Conservation (phyloP, 768 basidiomycete species). For the Suillus ampliporus region DNA sequence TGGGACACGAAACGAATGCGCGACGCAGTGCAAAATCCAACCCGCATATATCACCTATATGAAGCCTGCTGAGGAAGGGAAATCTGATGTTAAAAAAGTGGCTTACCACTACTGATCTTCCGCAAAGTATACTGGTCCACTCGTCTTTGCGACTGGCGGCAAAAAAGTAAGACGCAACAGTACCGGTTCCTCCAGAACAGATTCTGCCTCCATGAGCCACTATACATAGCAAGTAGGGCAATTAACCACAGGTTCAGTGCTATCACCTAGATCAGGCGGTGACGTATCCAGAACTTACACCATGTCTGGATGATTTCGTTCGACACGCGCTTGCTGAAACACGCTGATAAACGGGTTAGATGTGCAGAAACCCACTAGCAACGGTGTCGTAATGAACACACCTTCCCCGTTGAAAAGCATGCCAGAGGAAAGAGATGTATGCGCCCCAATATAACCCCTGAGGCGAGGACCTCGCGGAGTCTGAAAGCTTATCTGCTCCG, state of each 20-base stretch:
- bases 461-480: neutral
- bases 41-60: constrained; percentile 35
- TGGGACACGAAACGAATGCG: constrained; percentile 30
- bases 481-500: neutral
- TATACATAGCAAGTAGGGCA: constrained; percentile 12
- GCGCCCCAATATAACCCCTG: neutral
- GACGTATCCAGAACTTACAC: constrained; percentile 21
- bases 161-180: constrained; percentile 35
- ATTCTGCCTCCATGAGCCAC: constrained; percentile 32
- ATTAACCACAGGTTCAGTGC: neutral
- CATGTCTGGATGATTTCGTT: constrained; percentile 25
- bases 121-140: constrained; percentile 31
- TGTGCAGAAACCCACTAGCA: neutral
- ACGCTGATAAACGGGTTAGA: constrained; percentile 22
- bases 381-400: neutral
- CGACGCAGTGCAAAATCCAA: constrained; percentile 37
- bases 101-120: constrained; percentile 36
- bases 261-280: neutral
- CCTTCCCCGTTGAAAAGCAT: constrained; percentile 7
- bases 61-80: neutral
- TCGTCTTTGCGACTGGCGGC: constrained; percentile 32
- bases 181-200: constrained; percentile 14
- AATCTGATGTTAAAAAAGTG: constrained; percentile 16
- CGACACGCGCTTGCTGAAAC: constrained; percentile 35
- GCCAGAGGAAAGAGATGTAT: neutral